A percentile compares a stretch with the other conserved stretches of the same genome.
Evolutionary conservation across 1,139 yeast species (phyloP).

Genomic region (Pichia sp.): DNA sequence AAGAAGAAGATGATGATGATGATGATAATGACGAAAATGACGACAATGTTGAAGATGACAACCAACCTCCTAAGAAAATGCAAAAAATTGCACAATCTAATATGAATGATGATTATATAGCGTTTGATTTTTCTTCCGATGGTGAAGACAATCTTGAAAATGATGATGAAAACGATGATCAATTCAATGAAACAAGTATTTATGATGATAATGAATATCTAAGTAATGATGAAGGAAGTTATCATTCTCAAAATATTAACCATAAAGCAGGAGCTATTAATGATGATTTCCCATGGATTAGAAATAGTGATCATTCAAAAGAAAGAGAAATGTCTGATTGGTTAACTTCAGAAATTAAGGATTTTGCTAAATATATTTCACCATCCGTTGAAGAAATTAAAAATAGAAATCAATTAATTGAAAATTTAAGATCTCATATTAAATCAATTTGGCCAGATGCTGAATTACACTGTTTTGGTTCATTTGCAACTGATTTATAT

Average conservation of each 20-base stretch:
- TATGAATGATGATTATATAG: constrained; percentile 54
- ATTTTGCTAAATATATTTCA: constrained; percentile 79
- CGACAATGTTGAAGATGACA: constrained; percentile 3
- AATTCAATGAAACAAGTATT: background rate
- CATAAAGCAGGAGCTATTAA: constrained; percentile 29
- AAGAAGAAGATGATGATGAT: constrained; percentile 1
- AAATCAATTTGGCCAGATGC: constrained; percentile 70
- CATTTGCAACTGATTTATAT: constrained; percentile 90
- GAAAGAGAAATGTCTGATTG: constrained; percentile 79
- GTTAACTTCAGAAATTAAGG: constrained; percentile 82
- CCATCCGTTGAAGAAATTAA: constrained; percentile 75
- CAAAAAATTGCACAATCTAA: constrained; percentile 21
- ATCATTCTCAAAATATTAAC: constrained; percentile 23
- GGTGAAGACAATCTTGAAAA: constrained; percentile 31
- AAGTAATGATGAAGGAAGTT: constrained; percentile 30
- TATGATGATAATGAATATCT: constrained; percentile 28
- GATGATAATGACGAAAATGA: background rate
- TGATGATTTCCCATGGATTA: constrained; percentile 71
- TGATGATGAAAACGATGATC: constrained; percentile 20
- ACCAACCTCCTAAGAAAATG: constrained; percentile 10
- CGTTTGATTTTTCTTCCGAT: constrained; percentile 47
- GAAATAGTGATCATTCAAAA: constrained; percentile 65
- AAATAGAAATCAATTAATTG: constrained; percentile 62
- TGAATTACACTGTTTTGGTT: constrained; percentile 84
- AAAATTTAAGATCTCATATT: constrained; percentile 53